Evolutionary conservation across 1,284 basidiomycete species (phyloP), one percentile per base, ranked within the genome.

Genomic region (Trichosporon sp.): DNA sequence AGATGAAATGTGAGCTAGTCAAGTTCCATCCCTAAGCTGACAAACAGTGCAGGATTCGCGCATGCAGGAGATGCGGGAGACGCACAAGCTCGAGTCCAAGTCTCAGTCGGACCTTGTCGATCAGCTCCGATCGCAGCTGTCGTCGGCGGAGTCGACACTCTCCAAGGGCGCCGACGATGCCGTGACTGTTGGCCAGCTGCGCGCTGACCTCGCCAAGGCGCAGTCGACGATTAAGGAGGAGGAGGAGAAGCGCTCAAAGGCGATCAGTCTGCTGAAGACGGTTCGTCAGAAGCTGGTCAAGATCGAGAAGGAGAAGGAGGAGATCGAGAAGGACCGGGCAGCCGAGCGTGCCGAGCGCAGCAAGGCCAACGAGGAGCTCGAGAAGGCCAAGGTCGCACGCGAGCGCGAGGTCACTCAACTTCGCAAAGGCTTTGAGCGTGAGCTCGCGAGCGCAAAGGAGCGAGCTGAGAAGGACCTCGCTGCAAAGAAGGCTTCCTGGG

Each of bases 191-290:
- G 83, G 85, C 4, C 83, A 83, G 44, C 79, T 92, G 9, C 83
- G 83, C 34, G 74, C 82, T 8, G 89, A 93, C 62, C 75, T 88
- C 3, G 84, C 86, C 44, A 86, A 86, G 64, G 81, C 85, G 2
- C 88, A 87, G 69, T 82, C 81, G 11, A 67, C 82, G 2, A 87
- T 87, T 1, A 95, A 91, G 76, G 93, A 95, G 69, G 94, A 96
- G 75, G 94, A 96, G 77, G 94, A 97, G 79, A 96, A 96, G 78
- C 87, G 94, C 13, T 86, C 87, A n/a, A 97, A 96, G 75, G 92
- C 93, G 0, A 89, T 96, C 66, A 88, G 87, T 58, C 81, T 95
- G 32, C 82, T 97, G 67, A 95, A 95, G 82, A 89, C 92, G 1
- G 90, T 96, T n/a, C 82, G 94, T 59, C 88, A 91, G 78, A 96